phyloP scores from a whole-genome alignment of 2,329 filamentous ascomycete species.

The Talaromyces sp. region DNA sequence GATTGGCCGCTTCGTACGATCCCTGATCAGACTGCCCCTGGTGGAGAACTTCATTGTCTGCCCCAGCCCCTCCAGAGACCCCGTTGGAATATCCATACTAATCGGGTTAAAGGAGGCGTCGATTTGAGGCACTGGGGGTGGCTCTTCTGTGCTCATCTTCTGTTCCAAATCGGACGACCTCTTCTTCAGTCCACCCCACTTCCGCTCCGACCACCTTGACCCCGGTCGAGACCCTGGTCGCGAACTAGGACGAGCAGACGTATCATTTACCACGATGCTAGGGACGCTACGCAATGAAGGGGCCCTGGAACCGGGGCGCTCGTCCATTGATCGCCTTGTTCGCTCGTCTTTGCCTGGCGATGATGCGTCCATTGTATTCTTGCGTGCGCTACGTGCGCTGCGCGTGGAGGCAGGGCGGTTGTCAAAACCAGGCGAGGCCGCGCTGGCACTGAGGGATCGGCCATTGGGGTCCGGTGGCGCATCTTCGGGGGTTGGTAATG shows the following conservation, averaged over 20 bases:
- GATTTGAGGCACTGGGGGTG: constrained; percentile 38
- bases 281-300: constrained; percentile 41
- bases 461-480: constrained; percentile 26
- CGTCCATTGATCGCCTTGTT: constrained; percentile 24
- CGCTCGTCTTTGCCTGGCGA: constrained; percentile 18
- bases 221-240: constrained; percentile 39
- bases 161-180: constrained; percentile 38
- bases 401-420: constrained; percentile 19
- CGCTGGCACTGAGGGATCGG: constrained; percentile 28
- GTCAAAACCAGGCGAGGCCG: constrained; percentile 21
- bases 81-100: constrained; percentile 58
- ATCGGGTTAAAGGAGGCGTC: constrained; percentile 51
- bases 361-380: constrained; percentile 14
- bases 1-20: constrained; percentile 41
- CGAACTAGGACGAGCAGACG: constrained; percentile 30
- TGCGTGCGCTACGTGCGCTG: constrained; percentile 14
- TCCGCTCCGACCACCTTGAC: constrained; percentile 49
- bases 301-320: constrained; percentile 28
- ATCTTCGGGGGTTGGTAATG: constrained; percentile 29
- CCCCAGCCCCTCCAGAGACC: constrained; percentile 56
- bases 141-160: constrained; percentile 29
- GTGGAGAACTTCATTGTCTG: constrained; percentile 62
- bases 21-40: constrained; percentile 62
- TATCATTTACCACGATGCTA: constrained; percentile 44
- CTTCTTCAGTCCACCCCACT: constrained; percentile 43